Conservation (phyloP, 108 stramenopile species). For the Stephanodiscus triporus region DNA sequence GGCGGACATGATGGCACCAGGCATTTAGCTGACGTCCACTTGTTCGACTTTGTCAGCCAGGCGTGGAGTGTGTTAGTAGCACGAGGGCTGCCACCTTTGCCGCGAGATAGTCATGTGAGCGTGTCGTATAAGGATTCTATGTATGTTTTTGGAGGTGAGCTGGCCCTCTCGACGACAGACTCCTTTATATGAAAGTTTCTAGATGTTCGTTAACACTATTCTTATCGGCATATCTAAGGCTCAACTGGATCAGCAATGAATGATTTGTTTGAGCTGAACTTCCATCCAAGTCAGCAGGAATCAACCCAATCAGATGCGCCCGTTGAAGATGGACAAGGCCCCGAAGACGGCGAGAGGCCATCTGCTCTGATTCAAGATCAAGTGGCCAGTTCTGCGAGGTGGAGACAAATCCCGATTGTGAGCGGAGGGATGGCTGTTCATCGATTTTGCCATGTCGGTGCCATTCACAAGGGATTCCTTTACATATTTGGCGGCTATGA, state of each 20-base stretch:
- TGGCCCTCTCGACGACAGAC: neutral
- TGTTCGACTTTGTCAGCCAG: slow-evolving; percentile 87
- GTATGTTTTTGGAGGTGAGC: slow-evolving; percentile 77
- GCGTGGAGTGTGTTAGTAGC: slow-evolving; percentile 76
- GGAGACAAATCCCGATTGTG: slow-evolving; percentile 50
- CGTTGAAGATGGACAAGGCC: slow-evolving; percentile 21
- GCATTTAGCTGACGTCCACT: slow-evolving; percentile 93
- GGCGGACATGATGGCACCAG: slow-evolving; percentile 97
- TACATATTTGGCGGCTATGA: slow-evolving; percentile 97
- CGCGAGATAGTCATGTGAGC: slow-evolving; percentile 92
- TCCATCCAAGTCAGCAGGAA: slow-evolving; percentile 36
- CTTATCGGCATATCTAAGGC: slow-evolving; percentile 37
- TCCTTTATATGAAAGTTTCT: slow-evolving; percentile 12
- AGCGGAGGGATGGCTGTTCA: slow-evolving; percentile 57
- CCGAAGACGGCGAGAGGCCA: slow-evolving; percentile 34
- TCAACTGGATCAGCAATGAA: slow-evolving; percentile 95
- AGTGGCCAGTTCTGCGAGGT: slow-evolving; percentile 30
- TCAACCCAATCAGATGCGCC: slow-evolving; percentile 12
- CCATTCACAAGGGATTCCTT: slow-evolving; percentile 69
- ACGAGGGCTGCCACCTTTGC: slow-evolving; percentile 82
- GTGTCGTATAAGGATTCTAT: slow-evolving; percentile 82
- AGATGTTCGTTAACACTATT: slow-evolving; percentile 28
- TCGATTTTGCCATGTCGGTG: slow-evolving; percentile 95
- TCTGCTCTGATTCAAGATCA: slow-evolving; percentile 20
- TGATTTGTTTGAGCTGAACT: slow-evolving; percentile 91